phyloP scores from a whole-genome alignment of 768 basidiomycete genomes.

The Lentinula lateritia region DNA sequence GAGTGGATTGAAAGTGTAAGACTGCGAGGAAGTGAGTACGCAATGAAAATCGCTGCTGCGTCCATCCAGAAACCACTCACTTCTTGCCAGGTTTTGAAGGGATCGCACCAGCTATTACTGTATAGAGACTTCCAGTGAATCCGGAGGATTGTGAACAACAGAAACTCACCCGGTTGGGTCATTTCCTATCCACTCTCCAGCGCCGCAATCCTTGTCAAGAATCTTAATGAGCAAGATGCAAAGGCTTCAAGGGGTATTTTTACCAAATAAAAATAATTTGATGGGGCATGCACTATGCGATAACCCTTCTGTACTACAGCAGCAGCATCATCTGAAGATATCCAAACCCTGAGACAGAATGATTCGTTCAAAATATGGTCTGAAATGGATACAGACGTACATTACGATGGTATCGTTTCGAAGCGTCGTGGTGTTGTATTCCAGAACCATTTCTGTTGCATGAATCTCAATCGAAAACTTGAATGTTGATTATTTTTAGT shows the following conservation, averaged over 20 bases:
- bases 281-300: constrained; percentile 41
- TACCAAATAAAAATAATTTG: constrained; percentile 48
- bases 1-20: constrained; percentile 47
- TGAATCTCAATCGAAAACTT: neutral
- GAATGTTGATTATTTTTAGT: neutral
- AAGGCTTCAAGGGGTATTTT: neutral
- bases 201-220: constrained; percentile 34
- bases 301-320: constrained; percentile 33
- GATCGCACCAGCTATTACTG: constrained; percentile 43
- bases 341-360: constrained; percentile 34
- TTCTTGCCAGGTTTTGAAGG: constrained; percentile 47
- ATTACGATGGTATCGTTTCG: constrained; percentile 37
- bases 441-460: constrained; percentile 40
- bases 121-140: constrained; percentile 8
- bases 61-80: constrained; percentile 20
- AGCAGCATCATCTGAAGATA: constrained; percentile 33
- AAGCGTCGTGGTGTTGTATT: constrained; percentile 29
- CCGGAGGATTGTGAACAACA: neutral
- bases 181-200: constrained; percentile 39
- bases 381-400: constrained; percentile 13
- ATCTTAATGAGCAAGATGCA: constrained; percentile 8
- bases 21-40: constrained; percentile 15
- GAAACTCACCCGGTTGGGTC: constrained; percentile 17
- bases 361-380: neutral
- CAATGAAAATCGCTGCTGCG: neutral